Evolutionary conservation across 2,329 filamentous ascomycete species (phyloP), one percentile per base, ranked within the genome.

Genomic region (Epichloe festucae): DNA sequence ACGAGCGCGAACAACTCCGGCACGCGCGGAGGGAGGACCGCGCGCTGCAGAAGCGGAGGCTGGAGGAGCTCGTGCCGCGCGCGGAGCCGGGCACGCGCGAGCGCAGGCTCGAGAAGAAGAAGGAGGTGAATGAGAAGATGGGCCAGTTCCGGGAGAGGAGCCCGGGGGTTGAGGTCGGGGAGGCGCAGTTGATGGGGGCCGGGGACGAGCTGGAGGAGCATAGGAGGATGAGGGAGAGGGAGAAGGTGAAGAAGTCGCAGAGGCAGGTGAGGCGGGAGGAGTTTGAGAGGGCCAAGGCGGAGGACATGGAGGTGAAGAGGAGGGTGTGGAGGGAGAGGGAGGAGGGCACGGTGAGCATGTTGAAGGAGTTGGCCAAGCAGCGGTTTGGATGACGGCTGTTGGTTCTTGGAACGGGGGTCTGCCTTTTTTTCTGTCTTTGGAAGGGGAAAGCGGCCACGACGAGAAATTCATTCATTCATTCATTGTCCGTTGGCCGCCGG

Each of bases 81-180:
- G 88, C 91, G 0, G 89, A 93, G 54, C 72, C 89, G 0, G 89
- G 90, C 0, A 87, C 86, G 1, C 82, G 83, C 45, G 91, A 95
- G 69, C 82, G 91, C 11, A 79, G 82, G 61, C 75, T 97, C 1
- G 91, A 98, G 71, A 96, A 96, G 76, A 84, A 83, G 57, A 78
- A 77, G 36, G 85, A 86, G 55, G 73, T 78, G 5, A 85, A 85
- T 34, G 82, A 84, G 6, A 81, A 84, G 57, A 84, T 94, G 72
- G 78, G 81, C 27, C 77, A 78, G 11, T 95, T 95, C 62, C 71
- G 81, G 53, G 74, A 89, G 57, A 81, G 77, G 56, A 84, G 81
- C 12, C 79, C 83, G 0, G 82, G 79, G 0, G 72, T 65, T 50
- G 73, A 67, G 0, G 75, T 61, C 67, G 56, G 77, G 72, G 76